Base-by-base conservation (phyloP, 192 early-diverging fungal species). In the Umbelopsis sp. region DNA sequence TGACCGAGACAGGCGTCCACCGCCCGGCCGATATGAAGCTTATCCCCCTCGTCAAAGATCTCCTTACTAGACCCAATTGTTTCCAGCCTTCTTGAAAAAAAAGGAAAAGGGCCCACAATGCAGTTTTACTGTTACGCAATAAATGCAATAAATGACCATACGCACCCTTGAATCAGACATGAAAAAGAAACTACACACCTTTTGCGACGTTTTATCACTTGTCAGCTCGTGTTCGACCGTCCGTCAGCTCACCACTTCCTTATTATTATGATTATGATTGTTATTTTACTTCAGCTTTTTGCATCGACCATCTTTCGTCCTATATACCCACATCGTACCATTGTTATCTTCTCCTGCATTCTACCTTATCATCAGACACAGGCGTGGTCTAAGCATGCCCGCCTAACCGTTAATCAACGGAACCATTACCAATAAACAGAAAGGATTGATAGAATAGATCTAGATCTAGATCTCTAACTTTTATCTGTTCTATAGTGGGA, bases 1-100 rank as follows among this genome's bases (percentile, higher is more conserved):
- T 59, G 66, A 67, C 65, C 36, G 69, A 45, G 80, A 84, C 71
- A 74, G 82, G 53, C 79, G 79, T 31, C 79, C 79, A 29, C 79
- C 74, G 52, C 74, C 79, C 45, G 66, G 73, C 32, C 53, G 79
- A 66, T 81, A 77, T 74, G 79, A 81, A 45, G 75, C 79, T 31
- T 81, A 81, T 49, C 68, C 77, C 41, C 71, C 74, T 65, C 74
- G 71, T 68, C 53, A 70, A 24, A 56, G 74, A 69, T 73, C 74
- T 32, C 79, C 79, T 38, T 81, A 81, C 36, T 81, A 81, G 69
- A 73, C 56, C 24, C 56, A 62, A 11, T 53, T 62, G 56, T 32
- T 36, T 62, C 56, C 24, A 32, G 12, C 56, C 1, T 41, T 41
- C 38, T 41, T 41, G 38, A 41, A 41, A 41, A 31, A 14, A 11